Conservation (phyloP, 805 yeast genomes). For the Ogataea naganishii region DNA sequence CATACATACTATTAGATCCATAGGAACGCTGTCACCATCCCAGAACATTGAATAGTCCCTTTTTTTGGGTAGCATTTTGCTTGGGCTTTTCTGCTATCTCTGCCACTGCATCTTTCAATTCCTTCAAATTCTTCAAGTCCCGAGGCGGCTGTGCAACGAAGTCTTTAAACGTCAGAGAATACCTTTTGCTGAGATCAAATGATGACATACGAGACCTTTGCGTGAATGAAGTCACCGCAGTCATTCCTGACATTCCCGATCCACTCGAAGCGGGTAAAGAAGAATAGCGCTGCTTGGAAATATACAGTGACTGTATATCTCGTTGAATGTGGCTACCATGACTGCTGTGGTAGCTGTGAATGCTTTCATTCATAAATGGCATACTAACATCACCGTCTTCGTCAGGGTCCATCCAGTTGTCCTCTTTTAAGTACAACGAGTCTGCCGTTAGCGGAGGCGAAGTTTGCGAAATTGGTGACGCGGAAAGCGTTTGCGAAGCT, state of each 20-base stretch:
- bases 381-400: constrained; percentile 13
- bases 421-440: constrained; percentile 31
- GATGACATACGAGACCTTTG: too few species aligned
- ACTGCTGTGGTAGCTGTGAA: too few species aligned
- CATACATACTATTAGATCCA: too few species aligned
- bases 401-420: constrained; percentile 46
- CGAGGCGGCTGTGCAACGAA: too few species aligned
- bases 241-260: background rate
- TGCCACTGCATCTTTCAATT: too few species aligned
- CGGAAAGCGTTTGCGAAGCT: background rate
- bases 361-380: too few species aligned
- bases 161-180: constrained; percentile 9
- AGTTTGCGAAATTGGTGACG: background rate
- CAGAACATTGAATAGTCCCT: too few species aligned
- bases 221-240: too few species aligned
- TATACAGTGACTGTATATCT: background rate
- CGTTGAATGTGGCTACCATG: background rate
- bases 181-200: constrained; percentile 14
- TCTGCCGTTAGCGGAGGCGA: constrained; percentile 10
- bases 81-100: too few species aligned
- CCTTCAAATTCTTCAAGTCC: too few species aligned
- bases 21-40: too few species aligned
- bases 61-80: too few species aligned
- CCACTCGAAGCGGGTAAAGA: background rate
- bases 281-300: background rate